Conservation (phyloP, 225 moss, liverwort and hornwort species). For the Sphagnum tenellum region DNA sequence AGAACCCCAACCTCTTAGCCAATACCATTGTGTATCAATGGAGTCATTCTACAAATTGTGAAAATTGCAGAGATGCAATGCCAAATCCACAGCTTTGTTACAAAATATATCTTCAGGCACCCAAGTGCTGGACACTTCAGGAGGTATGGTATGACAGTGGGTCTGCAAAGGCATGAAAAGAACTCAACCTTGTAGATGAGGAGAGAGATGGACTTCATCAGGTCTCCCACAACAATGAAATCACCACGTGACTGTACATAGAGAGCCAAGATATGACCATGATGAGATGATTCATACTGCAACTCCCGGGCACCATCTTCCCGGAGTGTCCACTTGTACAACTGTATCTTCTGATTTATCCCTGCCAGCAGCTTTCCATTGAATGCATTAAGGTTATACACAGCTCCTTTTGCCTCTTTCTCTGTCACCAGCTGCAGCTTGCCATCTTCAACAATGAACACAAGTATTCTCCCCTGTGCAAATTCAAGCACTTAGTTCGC, state of each 20-base stretch:
- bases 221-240: conserved; percentile 90
- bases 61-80: no score
- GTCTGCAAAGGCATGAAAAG: no score
- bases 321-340: conserved; percentile 82
- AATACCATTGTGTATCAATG: no score
- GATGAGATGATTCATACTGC: conserved; percentile 86
- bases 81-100: no score
- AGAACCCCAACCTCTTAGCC: no score
- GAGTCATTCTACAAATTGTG: no score
- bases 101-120: no score
- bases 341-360: conserved; percentile 89
- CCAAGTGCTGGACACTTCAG: no score
- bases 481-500: not conserved
- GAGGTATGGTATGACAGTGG: no score
- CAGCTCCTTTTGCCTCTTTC: conserved; percentile 93
- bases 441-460: conserved; percentile 85
- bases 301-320: conserved; percentile 79
- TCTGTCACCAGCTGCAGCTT: conserved; percentile 81
- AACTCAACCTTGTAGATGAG: conserved; percentile 72
- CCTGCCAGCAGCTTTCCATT: conserved; percentile 89
- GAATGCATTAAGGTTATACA: conserved; percentile 95
- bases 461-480: conserved; percentile 78
- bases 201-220: conserved; percentile 96
- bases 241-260: conserved; percentile 94
- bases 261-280: conserved; percentile 89